Percentiles rank a stretch among this genome's conserved stretches.
phyloP scores from a whole-genome alignment of 768 basidiomycete genomes.

The Tulasnella sp. region DNA sequence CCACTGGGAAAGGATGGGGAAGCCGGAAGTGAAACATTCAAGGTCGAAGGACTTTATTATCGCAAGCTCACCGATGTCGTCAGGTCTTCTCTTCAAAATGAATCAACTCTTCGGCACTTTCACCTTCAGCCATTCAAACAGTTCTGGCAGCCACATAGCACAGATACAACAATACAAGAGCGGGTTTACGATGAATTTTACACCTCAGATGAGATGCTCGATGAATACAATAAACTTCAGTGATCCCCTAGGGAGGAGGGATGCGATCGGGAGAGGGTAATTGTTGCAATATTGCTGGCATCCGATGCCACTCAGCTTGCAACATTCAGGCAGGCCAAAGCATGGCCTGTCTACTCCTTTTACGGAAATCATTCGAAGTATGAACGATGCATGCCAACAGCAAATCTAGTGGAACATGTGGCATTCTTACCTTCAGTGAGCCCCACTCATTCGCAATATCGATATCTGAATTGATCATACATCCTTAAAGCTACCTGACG shows the following conservation, averaged over 20 bases:
- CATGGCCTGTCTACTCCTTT: slow-evolving; percentile 14
- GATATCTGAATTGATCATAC: not conserved
- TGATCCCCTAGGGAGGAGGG: not conserved
- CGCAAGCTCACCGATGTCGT: not conserved
- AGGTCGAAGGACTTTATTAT: not conserved
- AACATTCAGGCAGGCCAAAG: slow-evolving; percentile 13
- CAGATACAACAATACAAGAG: not conserved
- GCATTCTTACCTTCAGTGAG: slow-evolving; percentile 9
- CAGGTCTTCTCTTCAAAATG: not conserved
- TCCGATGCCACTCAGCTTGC: slow-evolving; percentile 15
- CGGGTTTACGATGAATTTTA: slow-evolving; percentile 9
- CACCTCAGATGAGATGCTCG: slow-evolving; percentile 3
- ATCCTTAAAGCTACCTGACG: slow-evolving; percentile 11
- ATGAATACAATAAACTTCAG: slow-evolving; percentile 4
- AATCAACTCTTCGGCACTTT: not conserved
- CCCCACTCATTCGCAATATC: not conserved
- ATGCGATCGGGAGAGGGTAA: slow-evolving; percentile 1
- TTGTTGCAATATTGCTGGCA: slow-evolving; percentile 6
- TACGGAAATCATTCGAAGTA: slow-evolving; percentile 14
- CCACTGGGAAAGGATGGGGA: not conserved
- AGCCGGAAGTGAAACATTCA: not conserved
- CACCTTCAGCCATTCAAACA: slow-evolving; percentile 4
- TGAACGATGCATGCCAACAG: not conserved
- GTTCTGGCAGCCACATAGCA: not conserved
- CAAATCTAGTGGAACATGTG: slow-evolving; percentile 1